These are phyloP conservation scores for Neonectria punicea DNA, from an alignment of 2,329 filamentous ascomycete species.

Conservation along the genomic window DNA sequence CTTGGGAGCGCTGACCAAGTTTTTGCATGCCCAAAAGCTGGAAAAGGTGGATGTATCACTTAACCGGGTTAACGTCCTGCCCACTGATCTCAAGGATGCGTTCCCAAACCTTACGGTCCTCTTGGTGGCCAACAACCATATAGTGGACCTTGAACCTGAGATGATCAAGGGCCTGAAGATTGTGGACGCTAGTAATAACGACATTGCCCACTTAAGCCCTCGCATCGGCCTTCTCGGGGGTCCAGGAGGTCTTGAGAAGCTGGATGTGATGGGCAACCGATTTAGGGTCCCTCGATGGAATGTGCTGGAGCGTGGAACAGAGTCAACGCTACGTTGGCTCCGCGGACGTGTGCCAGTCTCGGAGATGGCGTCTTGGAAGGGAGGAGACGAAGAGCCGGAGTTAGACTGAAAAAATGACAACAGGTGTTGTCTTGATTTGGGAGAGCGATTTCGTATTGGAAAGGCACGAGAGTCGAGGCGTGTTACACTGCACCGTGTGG, in stretches of 20 bases:
- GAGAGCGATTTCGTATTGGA: not conserved
- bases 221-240: slow-evolving; percentile 81
- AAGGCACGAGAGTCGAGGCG: slow-evolving; percentile 13
- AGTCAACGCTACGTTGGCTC: slow-evolving; percentile 84
- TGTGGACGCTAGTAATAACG: slow-evolving; percentile 77
- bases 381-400: slow-evolving; percentile 52
- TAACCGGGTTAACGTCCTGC: slow-evolving; percentile 81
- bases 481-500: slow-evolving; percentile 4
- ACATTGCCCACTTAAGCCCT: slow-evolving; percentile 83
- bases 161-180: slow-evolving; percentile 78
- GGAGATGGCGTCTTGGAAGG: slow-evolving; percentile 67
- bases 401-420: slow-evolving; percentile 33
- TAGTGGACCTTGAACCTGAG: slow-evolving; percentile 78
- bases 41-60: slow-evolving; percentile 83
- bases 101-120: slow-evolving; percentile 80
- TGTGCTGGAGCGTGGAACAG: slow-evolving; percentile 86
- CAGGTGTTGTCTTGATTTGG: slow-evolving; percentile 17
- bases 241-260: slow-evolving; percentile 65
- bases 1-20: slow-evolving; percentile 71
- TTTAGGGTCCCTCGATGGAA: slow-evolving; percentile 90
- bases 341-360: slow-evolving; percentile 76
- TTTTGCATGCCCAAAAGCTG: slow-evolving; percentile 78
- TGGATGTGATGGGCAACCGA: slow-evolving; percentile 85
- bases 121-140: slow-evolving; percentile 81
- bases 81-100: slow-evolving; percentile 66